Evolutionary conservation across 2,329 filamentous ascomycete species (phyloP).

Genomic region (Chaetomiaceae sp.): DNA sequence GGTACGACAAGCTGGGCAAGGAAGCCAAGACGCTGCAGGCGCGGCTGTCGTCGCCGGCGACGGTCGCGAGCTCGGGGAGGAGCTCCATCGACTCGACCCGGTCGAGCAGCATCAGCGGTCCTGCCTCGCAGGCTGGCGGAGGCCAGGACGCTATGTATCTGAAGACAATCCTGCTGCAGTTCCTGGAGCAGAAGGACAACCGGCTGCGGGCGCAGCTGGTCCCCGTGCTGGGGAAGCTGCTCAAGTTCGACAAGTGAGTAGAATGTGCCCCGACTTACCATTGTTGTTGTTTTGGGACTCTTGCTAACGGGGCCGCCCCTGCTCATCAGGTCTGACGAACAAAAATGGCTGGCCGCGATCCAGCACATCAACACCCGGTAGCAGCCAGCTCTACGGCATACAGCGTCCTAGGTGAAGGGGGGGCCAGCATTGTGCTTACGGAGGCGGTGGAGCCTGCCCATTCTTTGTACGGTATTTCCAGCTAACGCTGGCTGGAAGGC

Average conservation of each 20-base stretch:
- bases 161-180: slow-evolving; percentile 77
- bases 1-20: slow-evolving; percentile 76
- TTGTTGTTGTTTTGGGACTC: too few species aligned
- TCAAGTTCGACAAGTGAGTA: slow-evolving; percentile 71
- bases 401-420: too few species aligned
- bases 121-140: slow-evolving; percentile 21
- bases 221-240: slow-evolving; percentile 68
- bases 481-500: too few species aligned
- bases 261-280: neutral
- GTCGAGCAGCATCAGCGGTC: slow-evolving; percentile 28
- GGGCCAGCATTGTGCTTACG: too few species aligned
- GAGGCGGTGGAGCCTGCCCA: too few species aligned
- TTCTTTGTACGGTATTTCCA: too few species aligned
- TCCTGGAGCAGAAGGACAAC: slow-evolving; percentile 75
- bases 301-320: too few species aligned
- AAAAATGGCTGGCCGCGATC: slow-evolving; percentile 80
- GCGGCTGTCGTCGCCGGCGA: slow-evolving; percentile 33
- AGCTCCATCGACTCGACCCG: slow-evolving; percentile 44
- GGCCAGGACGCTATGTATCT: slow-evolving; percentile 58
- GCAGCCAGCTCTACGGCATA: too few species aligned
- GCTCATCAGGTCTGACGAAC: slow-evolving; percentile 57
- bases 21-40: slow-evolving; percentile 51
- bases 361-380: slow-evolving; percentile 42
- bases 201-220: slow-evolving; percentile 71
- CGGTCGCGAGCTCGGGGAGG: slow-evolving; percentile 35